Base-by-base conservation (phyloP, 768 basidiomycete genomes). In the Serendipita sp. region DNA sequence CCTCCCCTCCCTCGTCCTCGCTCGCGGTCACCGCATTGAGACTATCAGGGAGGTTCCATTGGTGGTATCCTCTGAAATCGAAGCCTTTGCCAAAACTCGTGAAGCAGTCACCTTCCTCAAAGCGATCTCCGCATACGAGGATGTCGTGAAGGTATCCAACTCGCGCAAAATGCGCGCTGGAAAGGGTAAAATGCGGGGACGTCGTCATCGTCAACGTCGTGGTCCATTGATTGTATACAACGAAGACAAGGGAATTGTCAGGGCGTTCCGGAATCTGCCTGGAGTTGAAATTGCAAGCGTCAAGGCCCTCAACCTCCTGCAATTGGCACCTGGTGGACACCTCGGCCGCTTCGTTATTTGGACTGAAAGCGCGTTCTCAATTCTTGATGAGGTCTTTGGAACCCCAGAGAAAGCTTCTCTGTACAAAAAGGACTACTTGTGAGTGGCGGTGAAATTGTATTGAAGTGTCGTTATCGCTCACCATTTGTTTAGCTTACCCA, bases 291-390 rank as follows among this genome's bases (percentile, higher is more conserved):
- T 95, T 63, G 91, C 89, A 78, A 94, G 90, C 75, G 96, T 99
- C 70, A 83, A 86, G 75, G 78, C 89, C 63, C 80, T 99, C 71
- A 99, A 99, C 80, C 84, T 99, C 72, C 92, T 99, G 74, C 93
- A 97, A 78, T 91, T 99, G 75, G 96, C 96, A 15, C 96, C 96
- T 58, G 96, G 96, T 85, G 96, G 96, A 69, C 96, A 99, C 74
- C 86, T 99, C 67, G 96, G 96, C 67, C 92, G 96, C 68, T 99
- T 99, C 80, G 81, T 97, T 75, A 95, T 99, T 81, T 99, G 96
- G 96, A 98, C 96, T 67, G 89, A 95, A 79, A 81, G 81, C 71
- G 96, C 96, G 32, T 96, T 98, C 75, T 81, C 78, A 63, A 84
- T 89, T 68, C 89, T 99, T 65, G 96, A 98, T 75, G 87, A 92